These are phyloP conservation scores for Oxyria digyna DNA, from an alignment of 148 eudicot species.

Conservation along the genomic window DNA sequence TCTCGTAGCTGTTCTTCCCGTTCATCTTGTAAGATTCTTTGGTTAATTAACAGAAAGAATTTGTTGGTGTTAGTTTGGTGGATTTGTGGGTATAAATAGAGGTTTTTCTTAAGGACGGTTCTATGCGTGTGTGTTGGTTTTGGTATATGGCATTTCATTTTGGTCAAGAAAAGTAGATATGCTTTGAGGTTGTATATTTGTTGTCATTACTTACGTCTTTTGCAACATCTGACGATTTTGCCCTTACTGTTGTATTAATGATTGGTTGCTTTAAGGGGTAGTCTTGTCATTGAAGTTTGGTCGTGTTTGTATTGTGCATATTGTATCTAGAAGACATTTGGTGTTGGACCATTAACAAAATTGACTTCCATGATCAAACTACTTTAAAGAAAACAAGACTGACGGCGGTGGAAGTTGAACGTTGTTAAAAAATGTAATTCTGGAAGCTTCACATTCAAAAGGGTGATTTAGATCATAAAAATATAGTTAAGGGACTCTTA, in stretches of 20 bases:
- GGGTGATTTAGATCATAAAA: too few relatives aligned
- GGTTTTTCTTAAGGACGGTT: not conserved
- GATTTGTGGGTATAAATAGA: not conserved
- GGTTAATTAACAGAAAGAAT: not conserved
- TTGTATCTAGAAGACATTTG: not conserved
- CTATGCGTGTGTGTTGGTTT: not conserved
- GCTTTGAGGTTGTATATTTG: not conserved
- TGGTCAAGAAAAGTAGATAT: conserved; percentile 4
- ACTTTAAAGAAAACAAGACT: not conserved
- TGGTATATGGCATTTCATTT: not conserved
- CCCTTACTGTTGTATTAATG: not conserved
- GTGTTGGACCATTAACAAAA: not conserved
- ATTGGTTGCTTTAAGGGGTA: not conserved
- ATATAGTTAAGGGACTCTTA: too few relatives aligned
- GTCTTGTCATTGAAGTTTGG: not conserved
- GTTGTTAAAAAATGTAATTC: not conserved
- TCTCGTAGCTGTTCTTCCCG: conserved; percentile 21
- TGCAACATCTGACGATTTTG: not conserved
- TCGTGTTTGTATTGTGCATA: not conserved
- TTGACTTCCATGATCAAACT: not conserved
- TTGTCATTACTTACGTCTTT: not conserved
- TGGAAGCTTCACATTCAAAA: not conserved
- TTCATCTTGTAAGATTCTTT: not conserved
- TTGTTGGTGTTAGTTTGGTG: not conserved
- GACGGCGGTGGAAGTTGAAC: not conserved